Base-by-base conservation (phyloP, 164 flowering plant species). In the Liquidambar formosana region DNA sequence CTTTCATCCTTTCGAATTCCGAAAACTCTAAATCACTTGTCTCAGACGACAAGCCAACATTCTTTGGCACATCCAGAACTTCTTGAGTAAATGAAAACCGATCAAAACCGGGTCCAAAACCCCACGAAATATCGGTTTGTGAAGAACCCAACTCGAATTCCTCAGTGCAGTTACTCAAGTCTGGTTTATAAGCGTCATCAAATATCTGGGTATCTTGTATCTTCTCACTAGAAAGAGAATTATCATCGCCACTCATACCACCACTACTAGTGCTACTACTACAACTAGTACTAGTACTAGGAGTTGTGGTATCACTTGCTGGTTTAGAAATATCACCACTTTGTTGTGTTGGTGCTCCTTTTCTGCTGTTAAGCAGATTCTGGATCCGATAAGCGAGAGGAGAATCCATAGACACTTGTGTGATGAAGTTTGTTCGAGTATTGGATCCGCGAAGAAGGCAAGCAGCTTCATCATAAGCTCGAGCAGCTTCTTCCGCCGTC, bases 401-500 rank as follows among this genome's bases (percentile, higher is more conserved):
- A 10, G 97, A 91, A 76, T 89, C 79, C 28, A 74, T 33, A 53
- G 90, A 86, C n/a, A 84, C 87, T 1, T 81, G 84, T 43, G 88
- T 77, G 56, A 78, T 79, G 79, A 91, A 91, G 71, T 91, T 91
- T 51, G 97, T 91, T 10, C 94, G 83, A 41, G 97, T 88, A 19
- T 89, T 89, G 10, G 92, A 78, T 25, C 97, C 97, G 8, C 97
- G 89, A 23, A 91, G 94, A 46, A 88, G 94, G 65, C 92, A 88
- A 18, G 97, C 97, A n/a, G 97, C 97, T 71, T 91, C 89, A 62
- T 91, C 97, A 57, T 91, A 91, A 15, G 97, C 97, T 48, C 86
- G 72, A 8, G 93, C 96, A 38, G 96, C 96, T 70, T 85, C 96
- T 74, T 87, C 96, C 0, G 96, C 93, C 0, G 92, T 91, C 78